Evolutionary conservation across 1,284 basidiomycete genomes (phyloP), one percentile per base, ranked within the genome.

Genomic region (Marasmius oreades): DNA sequence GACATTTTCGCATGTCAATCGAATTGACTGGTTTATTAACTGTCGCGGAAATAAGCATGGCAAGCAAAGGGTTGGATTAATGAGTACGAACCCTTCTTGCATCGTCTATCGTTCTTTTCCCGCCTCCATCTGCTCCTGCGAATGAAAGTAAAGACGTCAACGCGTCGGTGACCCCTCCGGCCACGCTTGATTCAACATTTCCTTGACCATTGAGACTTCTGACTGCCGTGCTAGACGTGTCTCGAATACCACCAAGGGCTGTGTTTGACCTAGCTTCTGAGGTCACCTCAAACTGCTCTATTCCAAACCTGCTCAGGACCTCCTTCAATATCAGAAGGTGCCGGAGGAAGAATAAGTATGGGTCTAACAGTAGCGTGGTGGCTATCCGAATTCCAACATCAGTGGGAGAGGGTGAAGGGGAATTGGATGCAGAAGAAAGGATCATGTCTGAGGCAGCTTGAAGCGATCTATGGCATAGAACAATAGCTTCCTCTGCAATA

Each of bases 241-340:
- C 79, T 33, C 74, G 74, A 55, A 77, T 70, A 53, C 39, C 16
- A 14, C n/a, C 39, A 6, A 16, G 10, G 20, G 11, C 16, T 6
- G n/a, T 11, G 16, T 7, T 77, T 73, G 31, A 71, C 62, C 37
- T 65, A 62, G 51, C 63, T 67, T 64, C 69, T 58, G 4, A 67
- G 66, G 53, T 78, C 74, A 55, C 71, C 73, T 53, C 78, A 71
- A 28, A 75, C 11, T 5, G 12, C 24, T 12, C 82, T 37, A 92
- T 71, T 60, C 93, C 91, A 53, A 96, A 73, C 58, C 84, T 87
- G 36, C 85, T 79, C 5, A 88, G 81, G 67, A 96, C 86, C 72
- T 98, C 94, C 69, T 96, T 97, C 59, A 97, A 70, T 39, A 96
- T 89, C 52, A 97, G 73, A n/a, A 96, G 70, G 73, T 98, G 94